Percentiles rank a stretch among this genome's conserved stretches.
Evolutionary conservation across 352 stramenopile species (phyloP).

Genomic region (Phytophthora rubi): DNA sequence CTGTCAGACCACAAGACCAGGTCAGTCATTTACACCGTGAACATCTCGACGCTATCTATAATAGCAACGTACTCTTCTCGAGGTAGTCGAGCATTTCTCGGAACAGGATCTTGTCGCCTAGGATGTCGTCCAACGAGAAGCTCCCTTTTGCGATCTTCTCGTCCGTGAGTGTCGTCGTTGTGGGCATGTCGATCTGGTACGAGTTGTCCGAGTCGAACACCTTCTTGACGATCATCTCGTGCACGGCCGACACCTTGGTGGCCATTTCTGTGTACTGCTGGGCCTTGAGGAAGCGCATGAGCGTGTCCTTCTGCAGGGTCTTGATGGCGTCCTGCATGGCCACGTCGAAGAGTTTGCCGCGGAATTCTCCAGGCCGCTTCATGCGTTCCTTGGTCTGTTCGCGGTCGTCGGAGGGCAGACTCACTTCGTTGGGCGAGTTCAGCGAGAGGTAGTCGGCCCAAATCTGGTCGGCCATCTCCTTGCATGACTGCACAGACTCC

Average conservation of each 20-base stretch:
- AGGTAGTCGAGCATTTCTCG: constrained; percentile 87
- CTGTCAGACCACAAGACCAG: constrained; percentile 29
- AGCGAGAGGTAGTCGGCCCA: constrained; percentile 85
- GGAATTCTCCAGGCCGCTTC: constrained; percentile 80
- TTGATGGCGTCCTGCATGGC: constrained; percentile 86
- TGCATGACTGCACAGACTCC: constrained; percentile 81
- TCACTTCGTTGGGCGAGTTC: constrained; percentile 87
- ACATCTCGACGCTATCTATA: no score
- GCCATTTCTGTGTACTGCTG: constrained; percentile 83
- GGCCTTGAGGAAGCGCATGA: constrained; percentile 81
- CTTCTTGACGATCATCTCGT: constrained; percentile 71
- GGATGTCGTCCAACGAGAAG: constrained; percentile 84
- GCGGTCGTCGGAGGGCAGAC: constrained; percentile 78
- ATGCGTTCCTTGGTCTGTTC: constrained; percentile 84
- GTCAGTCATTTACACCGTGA: background rate
- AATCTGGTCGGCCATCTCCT: constrained; percentile 86
- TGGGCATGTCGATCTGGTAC: constrained; percentile 72
- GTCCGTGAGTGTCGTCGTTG: constrained; percentile 61
- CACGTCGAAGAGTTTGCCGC: constrained; percentile 84
- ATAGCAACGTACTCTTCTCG: constrained; percentile 70
- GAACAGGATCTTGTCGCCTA: constrained; percentile 84
- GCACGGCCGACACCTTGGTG: constrained; percentile 55
- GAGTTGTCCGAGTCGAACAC: constrained; percentile 67
- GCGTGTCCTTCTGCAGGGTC: constrained; percentile 83
- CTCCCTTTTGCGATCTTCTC: constrained; percentile 63